Conservation (phyloP, 805 yeast genomes). For the Lipomyces chichibuensis region DNA sequence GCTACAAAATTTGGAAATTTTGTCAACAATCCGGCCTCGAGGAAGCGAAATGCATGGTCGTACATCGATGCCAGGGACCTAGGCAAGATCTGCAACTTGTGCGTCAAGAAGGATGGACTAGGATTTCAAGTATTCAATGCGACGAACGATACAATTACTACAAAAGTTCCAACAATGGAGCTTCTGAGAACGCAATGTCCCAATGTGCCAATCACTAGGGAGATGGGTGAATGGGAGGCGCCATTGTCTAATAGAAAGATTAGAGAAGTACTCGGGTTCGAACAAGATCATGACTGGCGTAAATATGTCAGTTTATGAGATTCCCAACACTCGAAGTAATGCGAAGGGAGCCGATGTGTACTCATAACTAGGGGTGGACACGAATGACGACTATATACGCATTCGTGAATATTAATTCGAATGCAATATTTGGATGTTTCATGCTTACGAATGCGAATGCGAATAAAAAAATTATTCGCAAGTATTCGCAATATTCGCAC, state of each 20-base stretch:
- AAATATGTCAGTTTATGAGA: conserved; percentile 7
- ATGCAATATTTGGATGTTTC: too few species aligned
- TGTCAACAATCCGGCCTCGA: conserved; percentile 4
- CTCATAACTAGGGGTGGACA: too few species aligned
- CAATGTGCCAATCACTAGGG: conserved; percentile 11
- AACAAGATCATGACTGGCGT: conserved; percentile 11
- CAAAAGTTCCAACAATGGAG: conserved; percentile 10
- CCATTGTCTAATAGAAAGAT: conserved; percentile 8
- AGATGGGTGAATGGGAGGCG: conserved; percentile 18
- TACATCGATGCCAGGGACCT: conserved; percentile 13
- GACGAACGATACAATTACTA: conserved; percentile 11
- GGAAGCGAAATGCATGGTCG: conserved; percentile 16
- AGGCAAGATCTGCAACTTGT: conserved; percentile 15
- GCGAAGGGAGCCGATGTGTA: too few species aligned
- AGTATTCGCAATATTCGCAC: too few species aligned
- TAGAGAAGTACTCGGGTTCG: conserved; percentile 7
- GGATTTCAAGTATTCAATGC: conserved; percentile 17
- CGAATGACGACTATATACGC: too few species aligned
- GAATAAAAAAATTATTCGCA: too few species aligned
- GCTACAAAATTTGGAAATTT: not conserved
- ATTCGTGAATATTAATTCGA: too few species aligned
- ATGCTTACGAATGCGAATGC: too few species aligned
- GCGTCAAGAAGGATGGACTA: conserved; percentile 11
- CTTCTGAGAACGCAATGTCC: conserved; percentile 6
- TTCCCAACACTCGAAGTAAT: not conserved